These are phyloP conservation scores for Physaria fendleri DNA, from an alignment of 345 rosid species.

Conservation along the genomic window DNA sequence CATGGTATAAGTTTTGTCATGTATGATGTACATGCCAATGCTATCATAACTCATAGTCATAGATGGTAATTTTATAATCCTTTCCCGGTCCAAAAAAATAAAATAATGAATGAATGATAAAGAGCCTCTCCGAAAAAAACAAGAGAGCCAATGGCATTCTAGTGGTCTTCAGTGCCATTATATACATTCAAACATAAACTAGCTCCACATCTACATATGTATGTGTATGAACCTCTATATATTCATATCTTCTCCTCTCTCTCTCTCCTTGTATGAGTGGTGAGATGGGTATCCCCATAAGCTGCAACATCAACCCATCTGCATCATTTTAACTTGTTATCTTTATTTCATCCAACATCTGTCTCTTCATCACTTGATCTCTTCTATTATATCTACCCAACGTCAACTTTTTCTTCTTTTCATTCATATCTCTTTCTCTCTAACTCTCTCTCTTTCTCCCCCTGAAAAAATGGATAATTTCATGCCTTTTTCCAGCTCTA, in stretches of 20 bases:
- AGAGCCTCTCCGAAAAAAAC: constrained; percentile 1
- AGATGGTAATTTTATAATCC: no score
- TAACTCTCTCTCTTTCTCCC: constrained; percentile 9
- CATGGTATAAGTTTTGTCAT: no score
- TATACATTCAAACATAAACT: constrained; percentile 27
- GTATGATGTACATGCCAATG: no score
- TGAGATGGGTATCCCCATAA: constrained; percentile 30
- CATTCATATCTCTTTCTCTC: constrained; percentile 5
- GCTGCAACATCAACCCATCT: constrained; percentile 26
- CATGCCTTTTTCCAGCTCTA: constrained; percentile 20
- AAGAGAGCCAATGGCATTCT: constrained; percentile 21
- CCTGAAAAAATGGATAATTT: constrained; percentile 28
- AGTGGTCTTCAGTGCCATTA: constrained; percentile 37
- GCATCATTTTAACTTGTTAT: constrained; percentile 25
- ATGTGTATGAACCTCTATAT: constrained; percentile 5
- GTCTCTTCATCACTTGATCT: constrained; percentile 27
- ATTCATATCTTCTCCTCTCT: constrained; percentile 4
- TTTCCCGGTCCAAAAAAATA: no score
- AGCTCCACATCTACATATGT: constrained; percentile 15
- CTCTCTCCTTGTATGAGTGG: constrained; percentile 28
- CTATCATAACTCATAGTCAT: no score
- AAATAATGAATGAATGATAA: no score
- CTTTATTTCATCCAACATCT: constrained; percentile 28
- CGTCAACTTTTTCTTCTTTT: background rate
- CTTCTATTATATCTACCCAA: constrained; percentile 11